Percentiles rank a stretch among this genome's conserved stretches.
These are phyloP conservation scores for Piper longum DNA, from an alignment of 164 flowering plant species.

Conservation along the genomic window DNA sequence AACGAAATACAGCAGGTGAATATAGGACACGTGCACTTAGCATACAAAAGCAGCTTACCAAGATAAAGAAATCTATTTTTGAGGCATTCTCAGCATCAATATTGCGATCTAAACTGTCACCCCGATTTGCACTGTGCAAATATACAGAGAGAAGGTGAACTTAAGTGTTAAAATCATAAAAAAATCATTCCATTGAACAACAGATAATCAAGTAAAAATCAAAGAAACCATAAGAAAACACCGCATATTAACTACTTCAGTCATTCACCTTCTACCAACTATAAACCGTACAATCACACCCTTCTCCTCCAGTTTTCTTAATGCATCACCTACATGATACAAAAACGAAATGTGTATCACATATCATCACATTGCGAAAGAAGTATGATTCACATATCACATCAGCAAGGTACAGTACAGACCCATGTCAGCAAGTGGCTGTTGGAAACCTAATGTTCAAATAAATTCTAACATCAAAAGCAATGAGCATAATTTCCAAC, in stretches of 20 bases:
- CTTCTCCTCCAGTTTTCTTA: conserved; percentile 74
- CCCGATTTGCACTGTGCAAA: conserved; percentile 80
- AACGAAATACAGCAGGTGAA: not conserved
- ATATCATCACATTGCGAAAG: too few species aligned
- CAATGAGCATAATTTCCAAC: not conserved
- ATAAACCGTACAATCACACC: conserved; percentile 93
- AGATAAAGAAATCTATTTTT: conserved; percentile 77
- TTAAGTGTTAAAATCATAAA: too few species aligned
- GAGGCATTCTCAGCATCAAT: conserved; percentile 65
- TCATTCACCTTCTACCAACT: conserved; percentile 85
- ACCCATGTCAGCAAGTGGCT: too few species aligned
- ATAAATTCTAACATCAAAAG: not conserved
- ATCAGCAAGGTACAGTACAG: too few species aligned
- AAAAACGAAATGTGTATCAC: not conserved
- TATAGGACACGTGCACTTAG: not conserved
- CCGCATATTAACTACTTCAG: conserved; percentile 6
- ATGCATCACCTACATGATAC: conserved; percentile 51
- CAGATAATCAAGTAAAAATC: not conserved
- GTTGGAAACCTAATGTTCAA: not conserved
- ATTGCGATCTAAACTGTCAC: conserved; percentile 96
- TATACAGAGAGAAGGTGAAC: too few species aligned
- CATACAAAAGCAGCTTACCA: conserved; percentile 34
- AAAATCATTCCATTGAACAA: too few species aligned
- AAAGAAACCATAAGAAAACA: not conserved
- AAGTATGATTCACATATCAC: too few species aligned